Base-by-base conservation (phyloP, 2,329 filamentous ascomycete species). In the Pseudodiploospora longispora region DNA sequence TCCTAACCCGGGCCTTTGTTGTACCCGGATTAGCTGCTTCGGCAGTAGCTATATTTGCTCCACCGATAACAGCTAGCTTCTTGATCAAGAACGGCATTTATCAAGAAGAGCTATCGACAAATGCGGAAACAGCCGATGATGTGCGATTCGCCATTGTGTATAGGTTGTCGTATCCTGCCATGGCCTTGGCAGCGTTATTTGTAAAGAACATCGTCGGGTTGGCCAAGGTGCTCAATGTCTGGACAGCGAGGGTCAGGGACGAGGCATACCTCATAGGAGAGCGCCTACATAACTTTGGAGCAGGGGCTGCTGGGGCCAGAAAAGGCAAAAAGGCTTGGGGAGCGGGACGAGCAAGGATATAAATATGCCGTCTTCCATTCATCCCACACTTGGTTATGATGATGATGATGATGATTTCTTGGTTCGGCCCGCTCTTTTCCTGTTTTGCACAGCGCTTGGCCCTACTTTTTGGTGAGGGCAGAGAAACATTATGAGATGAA, bases 191-290 rank as follows among this genome's bases (percentile, higher is more conserved):
- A 27, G 69, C 74, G 3, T 54, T 76, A 5, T 56, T 64, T 4
- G 55, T 69, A 4, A 62, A 54, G 44, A 62, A 72, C 30, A 59
- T 66, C 2, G 57, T 76, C 57, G 72, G 75, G 8, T 59, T 83
- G n/a, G 58, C 76, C 6, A 66, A 75, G 38, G 75, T 87, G 42
- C 75, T 93, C 41, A 76, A 78, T 38, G 70, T 79, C 19, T 97
- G 91, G 90, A 80, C 86, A 55, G 74, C 82, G 46, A 79, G 83
- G 46, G 88, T 98, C 38, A 75, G 88, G 34, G 94, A 98, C 62
- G 94, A 98, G 65, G 90, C 95, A 1, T 98, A 98, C 62, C 70
- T 98, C 37, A 93, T 97, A 58, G 93, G 93, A 2, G 91, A 98
- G 68, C 72, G 90, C 47, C 66, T 98, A 57, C 94, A 98, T 67